Evolutionary conservation across 2,329 filamentous ascomycete genomes (phyloP), one percentile per base, ranked within the genome.

Genomic region (Xylariaceae sp.): DNA sequence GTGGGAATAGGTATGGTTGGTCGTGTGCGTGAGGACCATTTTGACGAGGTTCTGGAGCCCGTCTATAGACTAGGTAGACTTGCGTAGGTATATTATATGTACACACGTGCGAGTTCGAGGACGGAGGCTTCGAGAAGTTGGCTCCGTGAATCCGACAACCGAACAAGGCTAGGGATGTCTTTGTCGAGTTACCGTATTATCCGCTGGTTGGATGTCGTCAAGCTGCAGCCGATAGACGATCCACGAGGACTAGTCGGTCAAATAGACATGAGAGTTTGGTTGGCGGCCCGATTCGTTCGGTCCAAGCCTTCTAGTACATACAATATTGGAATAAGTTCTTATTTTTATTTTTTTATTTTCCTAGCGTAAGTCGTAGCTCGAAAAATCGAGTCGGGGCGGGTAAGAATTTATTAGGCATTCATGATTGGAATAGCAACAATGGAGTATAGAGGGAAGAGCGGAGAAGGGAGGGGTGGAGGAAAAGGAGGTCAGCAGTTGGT

Each of bases 1-100:
- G 75, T 93, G 91, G 63, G 87, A 82, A 80, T 93, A 92, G 68
- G 82, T 84, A 73, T 90, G 88, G 75, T 83, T 85, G 66, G 84
- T 86, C 51, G 82, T 84, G 73, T 85, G 83, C 6, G 81, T 84
- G 74, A 86, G 81, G 61, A 86, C 83, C 83, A 86, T 86, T 53
- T 70, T 81, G 68, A 61, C 70, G 14, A n/a, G n/a, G 32, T 37
- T 4, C 14, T 16, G 32, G 12, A 37, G 6, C 32, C 14, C 32
- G 32, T 37, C 32, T 37, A 29, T 5, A 16, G 12, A 3, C 7
- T 37, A 14, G 32, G 3, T 37, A 12, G 5, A 12, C 14, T 37
- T 37, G 5, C 32, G 6, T 37, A 14, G 32, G 32, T 37, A 37
- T 37, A n/a, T n/a, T n/a, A n/a, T n/a, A n/a, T n/a, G n/a, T n/a